Evolutionary conservation across 148 eudicot genomes (phyloP), one percentile per base, ranked within the genome.

Genomic region (Persicaria maculosa): DNA sequence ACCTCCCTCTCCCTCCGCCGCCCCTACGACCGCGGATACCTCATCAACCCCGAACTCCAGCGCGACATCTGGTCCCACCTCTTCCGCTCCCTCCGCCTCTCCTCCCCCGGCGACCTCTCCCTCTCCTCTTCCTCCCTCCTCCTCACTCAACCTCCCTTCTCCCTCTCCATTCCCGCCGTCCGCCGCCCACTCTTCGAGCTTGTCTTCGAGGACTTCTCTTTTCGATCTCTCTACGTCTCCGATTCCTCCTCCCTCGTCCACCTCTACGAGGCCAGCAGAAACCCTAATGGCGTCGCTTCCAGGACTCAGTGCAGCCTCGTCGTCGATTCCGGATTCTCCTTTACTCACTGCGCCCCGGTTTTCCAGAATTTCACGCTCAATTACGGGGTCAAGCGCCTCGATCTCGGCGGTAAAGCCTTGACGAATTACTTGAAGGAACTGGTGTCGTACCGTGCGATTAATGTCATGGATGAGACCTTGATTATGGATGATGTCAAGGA

Each of bases 401-500:
- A 94, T 83, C 84, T 94, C 75, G 98, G 98, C 0, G 98, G 98
- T 0, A 94, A 94, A 53, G 99, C 93, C 2, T 54, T 95, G 62
- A 95, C 92, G 1, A 95, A 95, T 84, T 95, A 90, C 52, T 59
- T 95, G 50, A 95, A 95, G 77, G 97, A 95, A 81, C 58, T 95
- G 85, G 87, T 95, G 44, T 89, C 94, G 15, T 95, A 90, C 80
- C 76, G 97, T 20, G 75, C 94, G 5, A 68, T 95, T 53, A 92
- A 95, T 89, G 92, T 92, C n/a, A 95, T 90, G 99, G 99, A 95
- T 69, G 99, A 95, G 80, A 84, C 92, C 50, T 84, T 92, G 68
- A 67, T 95, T 14, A 83, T 95, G 82, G 99, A 95, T 77, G 85
- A 95, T 83, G 97, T 89, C 19, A 95, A 95, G 86, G 96, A 94